Evolutionary conservation across 2,329 filamentous ascomycete genomes (phyloP).

Genomic region (Didymella lethalis): DNA sequence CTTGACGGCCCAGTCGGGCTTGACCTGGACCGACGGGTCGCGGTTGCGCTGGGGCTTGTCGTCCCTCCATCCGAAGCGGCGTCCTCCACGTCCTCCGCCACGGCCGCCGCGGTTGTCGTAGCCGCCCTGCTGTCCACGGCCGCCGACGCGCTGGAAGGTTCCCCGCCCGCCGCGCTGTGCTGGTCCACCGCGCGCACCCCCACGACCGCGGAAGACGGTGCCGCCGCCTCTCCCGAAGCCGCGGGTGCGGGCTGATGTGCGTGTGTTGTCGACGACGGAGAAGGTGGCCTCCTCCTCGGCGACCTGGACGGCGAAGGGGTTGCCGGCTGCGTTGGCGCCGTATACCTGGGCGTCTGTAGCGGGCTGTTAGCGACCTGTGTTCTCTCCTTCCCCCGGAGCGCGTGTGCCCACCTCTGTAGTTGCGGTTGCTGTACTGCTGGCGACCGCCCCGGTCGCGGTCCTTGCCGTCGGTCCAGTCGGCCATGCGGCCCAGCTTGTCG

Average conservation of each 20-base stretch:
- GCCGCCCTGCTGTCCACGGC: slow-evolving; percentile 70
- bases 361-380: slow-evolving; percentile 16
- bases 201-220: slow-evolving; percentile 85
- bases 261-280: slow-evolving; percentile 95
- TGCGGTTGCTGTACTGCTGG: slow-evolving; percentile 84
- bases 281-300: slow-evolving; percentile 97
- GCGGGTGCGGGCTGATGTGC: slow-evolving; percentile 83
- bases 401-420: slow-evolving; percentile 77
- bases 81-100: slow-evolving; percentile 75
- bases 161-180: slow-evolving; percentile 75
- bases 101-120: slow-evolving; percentile 74
- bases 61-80: slow-evolving; percentile 97
- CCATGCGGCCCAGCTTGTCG: slow-evolving; percentile 98
- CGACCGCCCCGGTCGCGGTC: slow-evolving; percentile 78
- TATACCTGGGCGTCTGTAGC: slow-evolving; percentile 91
- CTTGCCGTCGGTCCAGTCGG: slow-evolving; percentile 98
- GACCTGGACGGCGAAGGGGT: slow-evolving; percentile 83
- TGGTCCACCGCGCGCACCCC: slow-evolving; percentile 77
- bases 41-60: slow-evolving; percentile 97
- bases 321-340: slow-evolving; percentile 82
- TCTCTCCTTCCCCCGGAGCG: not conserved
- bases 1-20: slow-evolving; percentile 91
- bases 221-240: slow-evolving; percentile 85
- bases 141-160: slow-evolving; percentile 75
- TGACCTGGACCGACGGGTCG: slow-evolving; percentile 95